phyloP scores from a whole-genome alignment of 257 asterid species.

The Solanum chiquidenum region DNA sequence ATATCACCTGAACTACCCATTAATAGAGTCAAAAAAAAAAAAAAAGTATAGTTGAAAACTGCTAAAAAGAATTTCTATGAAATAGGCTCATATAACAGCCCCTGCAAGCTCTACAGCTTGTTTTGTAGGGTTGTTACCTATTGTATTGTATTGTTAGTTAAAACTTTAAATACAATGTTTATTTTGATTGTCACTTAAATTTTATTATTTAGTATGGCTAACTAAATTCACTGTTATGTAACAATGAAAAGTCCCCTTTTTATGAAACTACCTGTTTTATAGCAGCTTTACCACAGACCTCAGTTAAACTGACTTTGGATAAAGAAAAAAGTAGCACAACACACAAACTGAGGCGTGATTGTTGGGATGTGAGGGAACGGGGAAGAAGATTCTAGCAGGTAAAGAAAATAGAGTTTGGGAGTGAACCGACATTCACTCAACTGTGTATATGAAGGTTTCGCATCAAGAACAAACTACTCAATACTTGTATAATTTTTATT shows the following conservation, averaged over 20 bases:
- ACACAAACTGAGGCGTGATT: not conserved
- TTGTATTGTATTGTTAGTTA: not conserved
- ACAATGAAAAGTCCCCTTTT: not conserved
- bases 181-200: not conserved
- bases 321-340: not conserved
- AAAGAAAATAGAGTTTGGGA: not conserved
- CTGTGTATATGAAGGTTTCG: not conserved
- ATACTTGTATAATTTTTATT: not conserved
- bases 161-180: not conserved
- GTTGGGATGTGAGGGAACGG: not conserved
- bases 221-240: not conserved
- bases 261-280: not conserved
- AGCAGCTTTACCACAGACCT: not conserved
- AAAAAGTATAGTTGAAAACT: not conserved
- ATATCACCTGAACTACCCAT: conserved; percentile 32
- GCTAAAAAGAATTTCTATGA: not conserved
- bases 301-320: not conserved
- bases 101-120: not conserved
- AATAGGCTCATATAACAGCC: not conserved
- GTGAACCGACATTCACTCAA: not conserved
- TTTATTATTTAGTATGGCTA: not conserved
- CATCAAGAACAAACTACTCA: not conserved
- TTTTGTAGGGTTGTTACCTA: not conserved
- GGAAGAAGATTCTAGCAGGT: not conserved
- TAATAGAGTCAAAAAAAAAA: not conserved